Conservation (phyloP, 2,329 filamentous ascomycete genomes). For the Colletotrichum filicis region DNA sequence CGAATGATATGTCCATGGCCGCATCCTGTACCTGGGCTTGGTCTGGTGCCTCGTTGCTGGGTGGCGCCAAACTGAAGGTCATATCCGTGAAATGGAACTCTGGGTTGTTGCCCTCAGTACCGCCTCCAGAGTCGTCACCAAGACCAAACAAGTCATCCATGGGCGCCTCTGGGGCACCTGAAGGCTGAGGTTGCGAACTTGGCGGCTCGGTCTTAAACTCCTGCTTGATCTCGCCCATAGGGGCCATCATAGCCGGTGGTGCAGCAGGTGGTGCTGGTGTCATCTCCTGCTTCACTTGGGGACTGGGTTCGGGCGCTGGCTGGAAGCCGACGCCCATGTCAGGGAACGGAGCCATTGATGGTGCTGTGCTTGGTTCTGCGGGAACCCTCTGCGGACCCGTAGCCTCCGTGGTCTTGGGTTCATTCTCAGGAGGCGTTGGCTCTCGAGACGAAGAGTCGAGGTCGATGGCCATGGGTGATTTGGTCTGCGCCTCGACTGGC, state of each 20-base stretch:
- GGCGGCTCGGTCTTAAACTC: slow-evolving; percentile 40
- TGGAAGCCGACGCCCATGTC: slow-evolving; percentile 64
- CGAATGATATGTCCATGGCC: slow-evolving; percentile 60
- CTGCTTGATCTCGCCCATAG: slow-evolving; percentile 43
- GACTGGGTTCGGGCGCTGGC: slow-evolving; percentile 37
- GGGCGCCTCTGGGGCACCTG: slow-evolving; percentile 36
- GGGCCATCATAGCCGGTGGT: slow-evolving; percentile 36
- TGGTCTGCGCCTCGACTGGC: slow-evolving; percentile 48
- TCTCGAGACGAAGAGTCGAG: slow-evolving; percentile 47
- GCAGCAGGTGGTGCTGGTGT: slow-evolving; percentile 35
- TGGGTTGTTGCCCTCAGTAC: slow-evolving; percentile 40
- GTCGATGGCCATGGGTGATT: slow-evolving; percentile 49
- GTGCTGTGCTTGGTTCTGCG: slow-evolving; percentile 38
- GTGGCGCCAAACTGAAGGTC: slow-evolving; percentile 64
- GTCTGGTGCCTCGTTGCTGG: slow-evolving; percentile 44
- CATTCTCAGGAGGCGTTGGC: slow-evolving; percentile 11
- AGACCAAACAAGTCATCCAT: slow-evolving; percentile 35
- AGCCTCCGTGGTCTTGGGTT: slow-evolving; percentile 7
- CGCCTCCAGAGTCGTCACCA: slow-evolving; percentile 12
- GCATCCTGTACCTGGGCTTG: slow-evolving; percentile 46
- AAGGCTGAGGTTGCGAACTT: slow-evolving; percentile 29
- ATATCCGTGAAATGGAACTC: slow-evolving; percentile 66
- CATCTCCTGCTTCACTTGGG: slow-evolving; percentile 27
- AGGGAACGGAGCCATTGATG: slow-evolving; percentile 64
- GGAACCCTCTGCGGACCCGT: slow-evolving; percentile 27